These are phyloP conservation scores for Lactarius evosmus DNA, from an alignment of 768 basidiomycete genomes.

Conservation along the genomic window DNA sequence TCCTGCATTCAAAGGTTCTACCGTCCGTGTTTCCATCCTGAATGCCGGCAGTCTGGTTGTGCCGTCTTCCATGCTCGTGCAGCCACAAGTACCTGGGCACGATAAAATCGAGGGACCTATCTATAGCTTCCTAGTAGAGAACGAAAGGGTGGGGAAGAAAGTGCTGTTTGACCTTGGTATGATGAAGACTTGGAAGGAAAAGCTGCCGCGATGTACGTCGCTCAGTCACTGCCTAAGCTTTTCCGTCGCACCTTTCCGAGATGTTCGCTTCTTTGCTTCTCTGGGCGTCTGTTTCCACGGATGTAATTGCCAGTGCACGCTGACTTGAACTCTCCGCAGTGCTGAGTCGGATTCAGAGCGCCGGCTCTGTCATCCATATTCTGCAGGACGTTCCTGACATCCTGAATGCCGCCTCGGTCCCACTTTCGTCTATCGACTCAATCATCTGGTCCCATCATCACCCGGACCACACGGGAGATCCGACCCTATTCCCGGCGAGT, in stretches of 20 bases:
- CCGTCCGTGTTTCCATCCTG: background rate
- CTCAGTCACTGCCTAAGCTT: background rate
- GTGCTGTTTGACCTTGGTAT: slow-evolving; percentile 1
- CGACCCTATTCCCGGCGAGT: background rate
- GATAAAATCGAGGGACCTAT: background rate
- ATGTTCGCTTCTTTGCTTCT: background rate
- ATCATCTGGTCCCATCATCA: slow-evolving; percentile 8
- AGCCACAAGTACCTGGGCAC: background rate
- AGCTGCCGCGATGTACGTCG: background rate
- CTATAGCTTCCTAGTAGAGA: slow-evolving; percentile 11
- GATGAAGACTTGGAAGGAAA: slow-evolving; percentile 1
- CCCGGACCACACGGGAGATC: background rate
- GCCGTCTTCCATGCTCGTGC: background rate
- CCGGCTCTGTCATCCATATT: background rate
- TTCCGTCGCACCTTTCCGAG: background rate
- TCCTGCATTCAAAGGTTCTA: background rate
- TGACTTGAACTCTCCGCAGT: background rate
- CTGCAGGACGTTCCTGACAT: background rate
- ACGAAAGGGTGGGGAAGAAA: background rate
- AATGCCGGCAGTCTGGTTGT: background rate
- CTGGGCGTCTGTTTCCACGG: background rate
- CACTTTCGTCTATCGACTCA: background rate
- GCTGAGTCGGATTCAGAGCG: background rate
- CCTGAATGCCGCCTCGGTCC: background rate
- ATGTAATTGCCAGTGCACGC: background rate